phyloP scores from a whole-genome alignment of 177 flowering plant species.

The Vitis hybrid region DNA sequence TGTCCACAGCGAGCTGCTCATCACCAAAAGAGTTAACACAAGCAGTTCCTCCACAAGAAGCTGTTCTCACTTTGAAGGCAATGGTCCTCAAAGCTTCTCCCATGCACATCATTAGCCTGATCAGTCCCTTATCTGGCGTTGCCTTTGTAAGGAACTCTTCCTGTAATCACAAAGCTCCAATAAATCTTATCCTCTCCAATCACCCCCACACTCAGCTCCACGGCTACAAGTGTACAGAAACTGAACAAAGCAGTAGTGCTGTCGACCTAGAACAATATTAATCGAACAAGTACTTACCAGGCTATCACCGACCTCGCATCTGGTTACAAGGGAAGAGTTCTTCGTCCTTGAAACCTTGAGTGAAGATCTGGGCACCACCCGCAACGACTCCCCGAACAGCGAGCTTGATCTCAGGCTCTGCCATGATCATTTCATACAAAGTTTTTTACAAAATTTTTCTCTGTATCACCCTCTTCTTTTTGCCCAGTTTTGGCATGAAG shows the following conservation, averaged over 20 bases:
- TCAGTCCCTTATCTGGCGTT: slow-evolving; percentile 81
- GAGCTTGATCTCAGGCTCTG: slow-evolving; percentile 74
- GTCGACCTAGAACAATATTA: too few relatives aligned
- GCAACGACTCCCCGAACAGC: slow-evolving; percentile 68
- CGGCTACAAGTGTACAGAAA: too few relatives aligned
- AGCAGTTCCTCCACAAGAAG: slow-evolving; percentile 97
- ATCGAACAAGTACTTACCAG: slow-evolving; percentile 46
- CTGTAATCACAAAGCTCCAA: slow-evolving; percentile 33
- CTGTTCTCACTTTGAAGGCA: slow-evolving; percentile 91
- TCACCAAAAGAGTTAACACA: slow-evolving; percentile 96
- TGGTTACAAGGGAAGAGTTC: slow-evolving; percentile 44
- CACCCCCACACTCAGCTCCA: too few relatives aligned
- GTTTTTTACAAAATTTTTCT: background rate
- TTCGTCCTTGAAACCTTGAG: slow-evolving; percentile 45
- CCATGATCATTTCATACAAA: slow-evolving; percentile 9
- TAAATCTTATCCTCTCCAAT: too few relatives aligned
- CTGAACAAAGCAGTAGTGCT: too few relatives aligned
- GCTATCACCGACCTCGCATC: slow-evolving; percentile 86
- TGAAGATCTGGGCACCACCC: slow-evolving; percentile 44
- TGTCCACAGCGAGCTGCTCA: slow-evolving; percentile 95
- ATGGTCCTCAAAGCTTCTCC: slow-evolving; percentile 97
- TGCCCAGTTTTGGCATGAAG: too few relatives aligned
- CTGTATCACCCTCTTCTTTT: too few relatives aligned
- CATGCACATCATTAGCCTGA: slow-evolving; percentile 83
- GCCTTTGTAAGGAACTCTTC: slow-evolving; percentile 87